phyloP scores from a whole-genome alignment of 805 yeast species.

The Pichia cabralensis region DNA sequence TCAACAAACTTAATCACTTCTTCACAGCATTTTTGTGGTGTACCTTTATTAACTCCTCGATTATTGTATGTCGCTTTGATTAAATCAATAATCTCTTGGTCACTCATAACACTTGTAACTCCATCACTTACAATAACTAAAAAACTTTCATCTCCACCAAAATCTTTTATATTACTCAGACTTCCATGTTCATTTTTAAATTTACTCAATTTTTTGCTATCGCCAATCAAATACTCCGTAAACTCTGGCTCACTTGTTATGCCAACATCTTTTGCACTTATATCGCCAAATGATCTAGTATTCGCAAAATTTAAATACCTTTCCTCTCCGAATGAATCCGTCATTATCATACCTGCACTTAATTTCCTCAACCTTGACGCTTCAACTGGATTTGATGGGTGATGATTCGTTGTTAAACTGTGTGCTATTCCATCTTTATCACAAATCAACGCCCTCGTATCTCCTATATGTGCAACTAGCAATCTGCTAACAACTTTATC shows the following conservation, averaged over 20 bases:
- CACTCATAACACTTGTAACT: slow-evolving; percentile 66
- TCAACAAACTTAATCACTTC: slow-evolving; percentile 80
- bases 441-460: slow-evolving; percentile 77
- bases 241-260: slow-evolving; percentile 91
- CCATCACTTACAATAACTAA: slow-evolving; percentile 83
- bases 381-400: slow-evolving; percentile 78
- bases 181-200: slow-evolving; percentile 18
- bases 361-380: slow-evolving; percentile 57
- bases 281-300: slow-evolving; percentile 90
- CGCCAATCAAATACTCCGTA: slow-evolving; percentile 58
- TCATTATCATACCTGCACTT: slow-evolving; percentile 54
- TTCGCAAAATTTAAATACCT: slow-evolving; percentile 75
- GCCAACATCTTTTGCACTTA: slow-evolving; percentile 71
- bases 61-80: slow-evolving; percentile 58
- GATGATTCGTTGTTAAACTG: slow-evolving; percentile 71
- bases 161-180: slow-evolving; percentile 18
- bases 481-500: slow-evolving; percentile 57
- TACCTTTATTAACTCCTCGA: slow-evolving; percentile 58
- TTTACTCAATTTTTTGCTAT: slow-evolving; percentile 30
- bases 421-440: slow-evolving; percentile 76
- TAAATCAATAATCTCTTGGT: slow-evolving; percentile 87
- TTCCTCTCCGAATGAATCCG: slow-evolving; percentile 90
- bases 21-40: slow-evolving; percentile 78
- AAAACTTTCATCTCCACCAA: slow-evolving; percentile 85
- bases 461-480: slow-evolving; percentile 86